Percentiles rank a stretch among this genome's conserved stretches.
These are phyloP conservation scores for Penicillium silybi DNA, from an alignment of 495 filamentous ascomycete species.

Conservation along the genomic window DNA sequence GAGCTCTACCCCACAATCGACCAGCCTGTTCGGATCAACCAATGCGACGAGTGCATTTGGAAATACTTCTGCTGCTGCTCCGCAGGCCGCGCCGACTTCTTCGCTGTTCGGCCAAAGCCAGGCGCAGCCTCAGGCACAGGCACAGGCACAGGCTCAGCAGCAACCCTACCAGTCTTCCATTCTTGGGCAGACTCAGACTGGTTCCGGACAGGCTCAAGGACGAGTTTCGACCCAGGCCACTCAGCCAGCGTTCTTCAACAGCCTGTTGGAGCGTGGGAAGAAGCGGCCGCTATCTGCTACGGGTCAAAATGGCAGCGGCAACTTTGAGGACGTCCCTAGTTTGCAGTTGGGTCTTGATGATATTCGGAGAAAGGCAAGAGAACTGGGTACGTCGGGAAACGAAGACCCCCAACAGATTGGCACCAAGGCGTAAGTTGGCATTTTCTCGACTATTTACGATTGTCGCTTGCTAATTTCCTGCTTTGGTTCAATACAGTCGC, in stretches of 20 bases:
- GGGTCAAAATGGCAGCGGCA: conserved; percentile 34
- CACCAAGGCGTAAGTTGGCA: conserved; percentile 58
- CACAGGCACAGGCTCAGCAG: conserved; percentile 9
- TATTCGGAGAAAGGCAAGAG: conserved; percentile 76
- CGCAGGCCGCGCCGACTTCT: conserved; percentile 22
- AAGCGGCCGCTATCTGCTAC: conserved; percentile 42
- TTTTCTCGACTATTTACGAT: background rate
- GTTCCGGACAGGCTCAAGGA: conserved; percentile 13
- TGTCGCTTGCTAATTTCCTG: conserved; percentile 1
- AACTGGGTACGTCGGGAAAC: conserved; percentile 57
- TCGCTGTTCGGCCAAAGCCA: conserved; percentile 32
- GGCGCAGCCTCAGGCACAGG: conserved; percentile 15
- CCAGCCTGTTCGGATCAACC: conserved; percentile 33
- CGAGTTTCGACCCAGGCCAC: conserved; percentile 30
- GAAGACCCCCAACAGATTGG: conserved; percentile 43
- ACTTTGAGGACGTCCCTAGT: conserved; percentile 47
- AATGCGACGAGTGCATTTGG: conserved; percentile 30
- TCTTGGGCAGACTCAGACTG: conserved; percentile 28
- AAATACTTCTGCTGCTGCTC: conserved; percentile 13
- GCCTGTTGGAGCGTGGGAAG: conserved; percentile 70
- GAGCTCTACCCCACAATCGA: conserved; percentile 19
- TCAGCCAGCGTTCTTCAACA: conserved; percentile 79
- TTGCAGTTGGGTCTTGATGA: conserved; percentile 84
- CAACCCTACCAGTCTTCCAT: conserved; percentile 30
- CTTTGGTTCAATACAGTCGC: conserved; percentile 42